A percentile compares a stretch with the other conserved stretches of the same genome.
Conservation (phyloP, 108 stramenopile species). For the Schizochytrium sp. region DNA sequence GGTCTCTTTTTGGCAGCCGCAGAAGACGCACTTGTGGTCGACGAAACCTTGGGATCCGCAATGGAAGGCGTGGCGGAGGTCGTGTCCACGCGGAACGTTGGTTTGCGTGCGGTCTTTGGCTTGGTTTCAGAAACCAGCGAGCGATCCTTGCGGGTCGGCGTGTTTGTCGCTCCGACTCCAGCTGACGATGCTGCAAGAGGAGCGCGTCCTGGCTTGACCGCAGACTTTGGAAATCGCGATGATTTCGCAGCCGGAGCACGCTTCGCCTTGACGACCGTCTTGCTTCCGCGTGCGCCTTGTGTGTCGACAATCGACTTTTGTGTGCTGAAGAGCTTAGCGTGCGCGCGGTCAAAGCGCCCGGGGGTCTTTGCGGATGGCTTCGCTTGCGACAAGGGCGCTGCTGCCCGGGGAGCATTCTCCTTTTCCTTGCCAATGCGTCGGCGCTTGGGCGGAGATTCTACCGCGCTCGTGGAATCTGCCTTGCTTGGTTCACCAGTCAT, state of each 20-base stretch:
- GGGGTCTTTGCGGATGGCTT: neutral
- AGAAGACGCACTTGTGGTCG: too few relatives aligned
- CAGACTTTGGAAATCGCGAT: too few relatives aligned
- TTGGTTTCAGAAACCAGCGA: neutral
- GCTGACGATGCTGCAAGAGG: neutral
- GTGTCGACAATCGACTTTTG: neutral
- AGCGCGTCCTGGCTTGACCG: neutral
- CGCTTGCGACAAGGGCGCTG: too few relatives aligned
- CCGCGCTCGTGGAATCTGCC: too few relatives aligned
- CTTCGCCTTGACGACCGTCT: too few relatives aligned
- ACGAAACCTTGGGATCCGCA: too few relatives aligned
- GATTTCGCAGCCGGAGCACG: too few relatives aligned
- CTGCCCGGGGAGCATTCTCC: too few relatives aligned
- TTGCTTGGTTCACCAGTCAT: too few relatives aligned
- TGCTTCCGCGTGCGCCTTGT: neutral
- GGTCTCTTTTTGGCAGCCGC: neutral
- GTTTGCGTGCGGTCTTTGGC: neutral
- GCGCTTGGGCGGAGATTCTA: too few relatives aligned
- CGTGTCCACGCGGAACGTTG: neutral
- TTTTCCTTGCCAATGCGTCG: too few relatives aligned
- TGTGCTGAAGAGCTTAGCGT: neutral
- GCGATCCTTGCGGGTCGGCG: neutral
- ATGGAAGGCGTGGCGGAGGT: too few relatives aligned
- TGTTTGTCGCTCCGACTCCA: neutral
- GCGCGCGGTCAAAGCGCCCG: neutral